Conservation (phyloP, 768 basidiomycete species). For the Mycena belliarum region DNA sequence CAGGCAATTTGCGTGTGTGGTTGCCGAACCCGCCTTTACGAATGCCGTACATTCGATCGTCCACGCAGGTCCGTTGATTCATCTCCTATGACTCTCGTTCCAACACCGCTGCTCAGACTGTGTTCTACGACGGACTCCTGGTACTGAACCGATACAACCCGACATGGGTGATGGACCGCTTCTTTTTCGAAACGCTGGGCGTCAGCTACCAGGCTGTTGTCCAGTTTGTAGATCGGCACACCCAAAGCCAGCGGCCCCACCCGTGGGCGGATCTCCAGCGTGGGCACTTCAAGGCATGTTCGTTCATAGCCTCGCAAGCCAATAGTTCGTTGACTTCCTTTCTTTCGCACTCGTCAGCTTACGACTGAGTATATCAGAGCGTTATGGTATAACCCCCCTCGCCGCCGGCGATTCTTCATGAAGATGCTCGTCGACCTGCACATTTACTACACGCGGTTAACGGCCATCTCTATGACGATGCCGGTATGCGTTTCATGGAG, state of each 20-base stretch:
- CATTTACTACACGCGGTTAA: constrained; percentile 50
- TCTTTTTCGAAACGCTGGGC: constrained; percentile 65
- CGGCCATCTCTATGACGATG: constrained; percentile 26
- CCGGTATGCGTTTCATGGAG: neutral
- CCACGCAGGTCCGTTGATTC: constrained; percentile 51
- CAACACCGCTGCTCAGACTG: constrained; percentile 40
- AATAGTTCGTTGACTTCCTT: constrained; percentile 7
- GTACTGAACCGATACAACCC: constrained; percentile 53
- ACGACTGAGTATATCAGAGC: constrained; percentile 59
- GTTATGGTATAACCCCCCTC: constrained; percentile 67
- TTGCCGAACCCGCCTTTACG: constrained; percentile 38
- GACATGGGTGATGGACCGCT: constrained; percentile 59
- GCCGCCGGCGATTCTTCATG: constrained; percentile 64
- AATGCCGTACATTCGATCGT: constrained; percentile 63
- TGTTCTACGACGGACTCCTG: constrained; percentile 56
- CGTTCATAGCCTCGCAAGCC: constrained; percentile 1
- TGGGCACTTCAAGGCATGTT: constrained; percentile 42
- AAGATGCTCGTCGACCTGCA: constrained; percentile 72
- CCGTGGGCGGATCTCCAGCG: constrained; percentile 45
- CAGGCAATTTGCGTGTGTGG: constrained; percentile 55
- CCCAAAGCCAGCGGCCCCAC: constrained; percentile 34
- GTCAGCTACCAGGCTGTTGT: constrained; percentile 50
- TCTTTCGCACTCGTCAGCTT: constrained; percentile 41
- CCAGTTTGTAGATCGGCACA: constrained; percentile 38
- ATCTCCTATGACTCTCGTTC: constrained; percentile 1